Conservation (phyloP, 768 basidiomycete genomes). For the Hemileccinum rubropunctum region DNA sequence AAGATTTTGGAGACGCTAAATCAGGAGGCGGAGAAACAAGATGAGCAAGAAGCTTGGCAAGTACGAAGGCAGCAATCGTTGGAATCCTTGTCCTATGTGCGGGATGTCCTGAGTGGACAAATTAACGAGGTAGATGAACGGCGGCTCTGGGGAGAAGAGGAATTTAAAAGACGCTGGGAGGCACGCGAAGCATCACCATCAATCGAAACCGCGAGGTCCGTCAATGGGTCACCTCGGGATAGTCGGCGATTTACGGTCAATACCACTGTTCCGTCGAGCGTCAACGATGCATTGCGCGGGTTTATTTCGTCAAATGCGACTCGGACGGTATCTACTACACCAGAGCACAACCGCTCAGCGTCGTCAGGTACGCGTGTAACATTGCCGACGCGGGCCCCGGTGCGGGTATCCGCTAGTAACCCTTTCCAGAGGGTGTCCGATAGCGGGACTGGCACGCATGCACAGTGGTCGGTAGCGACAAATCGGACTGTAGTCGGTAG, state of each 20-base stretch:
- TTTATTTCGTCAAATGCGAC: conserved; percentile 15
- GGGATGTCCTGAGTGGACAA: conserved; percentile 65
- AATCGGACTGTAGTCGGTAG: neutral
- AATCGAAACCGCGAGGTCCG: conserved; percentile 20
- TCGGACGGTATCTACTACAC: conserved; percentile 1
- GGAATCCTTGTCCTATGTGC: conserved; percentile 73
- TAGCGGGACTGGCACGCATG: conserved; percentile 1
- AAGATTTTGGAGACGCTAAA: conserved; percentile 75
- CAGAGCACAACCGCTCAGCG: conserved; percentile 17
- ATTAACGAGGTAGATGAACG: conserved; percentile 60
- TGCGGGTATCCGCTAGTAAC: conserved; percentile 28
- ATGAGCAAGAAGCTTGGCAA: conserved; percentile 40
- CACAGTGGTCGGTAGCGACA: conserved; percentile 1
- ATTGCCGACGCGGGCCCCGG: conserved; percentile 19
- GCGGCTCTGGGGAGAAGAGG: conserved; percentile 57
- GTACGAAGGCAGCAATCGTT: conserved; percentile 58
- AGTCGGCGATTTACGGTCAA: conserved; percentile 14
- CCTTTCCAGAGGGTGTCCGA: conserved; percentile 28
- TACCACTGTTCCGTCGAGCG: conserved; percentile 12
- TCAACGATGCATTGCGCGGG: conserved; percentile 23
- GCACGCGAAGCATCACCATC: conserved; percentile 23
- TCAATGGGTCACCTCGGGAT: conserved; percentile 15
- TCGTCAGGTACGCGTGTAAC: conserved; percentile 16
- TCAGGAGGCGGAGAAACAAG: conserved; percentile 43
- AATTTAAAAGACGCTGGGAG: conserved; percentile 38